Conservation (phyloP, 495 filamentous ascomycete genomes). For the Platismatia glauca region DNA sequence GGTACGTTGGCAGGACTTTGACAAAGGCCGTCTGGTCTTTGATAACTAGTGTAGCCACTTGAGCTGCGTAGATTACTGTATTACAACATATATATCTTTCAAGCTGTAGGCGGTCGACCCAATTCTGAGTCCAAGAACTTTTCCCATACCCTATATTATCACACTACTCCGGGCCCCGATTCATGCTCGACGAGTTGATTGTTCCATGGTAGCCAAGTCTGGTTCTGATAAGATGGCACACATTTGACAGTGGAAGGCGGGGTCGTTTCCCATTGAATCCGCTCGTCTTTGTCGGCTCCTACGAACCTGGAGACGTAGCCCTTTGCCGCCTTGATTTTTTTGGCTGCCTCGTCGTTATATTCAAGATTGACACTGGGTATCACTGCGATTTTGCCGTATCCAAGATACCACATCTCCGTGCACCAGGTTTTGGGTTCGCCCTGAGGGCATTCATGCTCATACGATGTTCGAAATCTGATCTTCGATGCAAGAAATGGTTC, state of each 20-base stretch:
- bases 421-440: constrained; percentile 13
- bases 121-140: background rate
- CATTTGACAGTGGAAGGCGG: constrained; percentile 27
- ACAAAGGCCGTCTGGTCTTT: too few relatives aligned
- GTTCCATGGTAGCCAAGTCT: constrained; percentile 20
- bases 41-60: background rate
- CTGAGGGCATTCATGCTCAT: constrained; percentile 10
- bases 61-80: background rate
- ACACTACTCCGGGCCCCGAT: background rate
- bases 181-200: background rate
- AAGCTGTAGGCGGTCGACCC: background rate
- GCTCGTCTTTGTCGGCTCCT: constrained; percentile 20
- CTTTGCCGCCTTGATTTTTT: constrained; percentile 33
- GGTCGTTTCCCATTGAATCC: constrained; percentile 24
- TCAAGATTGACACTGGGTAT: constrained; percentile 36
- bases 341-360: constrained; percentile 33
- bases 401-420: constrained; percentile 14
- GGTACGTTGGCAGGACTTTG: too few relatives aligned
- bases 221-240: constrained; percentile 22
- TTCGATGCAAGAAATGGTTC: constrained; percentile 29
- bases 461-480: constrained; percentile 30
- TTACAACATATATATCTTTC: background rate
- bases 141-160: background rate
- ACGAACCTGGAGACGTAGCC: constrained; percentile 29
- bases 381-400: constrained; percentile 17